A percentile compares a stretch with the other conserved stretches of the same genome.
phyloP scores from a whole-genome alignment of 108 stramenopile genomes.

The Conticribra weissflogii region DNA sequence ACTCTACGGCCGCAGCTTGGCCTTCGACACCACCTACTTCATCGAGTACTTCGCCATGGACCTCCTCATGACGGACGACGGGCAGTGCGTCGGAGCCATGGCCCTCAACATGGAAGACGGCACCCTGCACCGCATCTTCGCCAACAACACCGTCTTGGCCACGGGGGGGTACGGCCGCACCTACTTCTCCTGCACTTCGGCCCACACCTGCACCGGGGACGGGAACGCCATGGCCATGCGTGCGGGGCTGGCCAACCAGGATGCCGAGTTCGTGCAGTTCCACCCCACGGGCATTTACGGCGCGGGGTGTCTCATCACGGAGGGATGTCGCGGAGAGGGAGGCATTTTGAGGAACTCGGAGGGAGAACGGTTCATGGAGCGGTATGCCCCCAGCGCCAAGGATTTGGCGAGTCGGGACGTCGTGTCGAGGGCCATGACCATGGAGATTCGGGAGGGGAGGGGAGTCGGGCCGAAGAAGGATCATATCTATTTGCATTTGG shows the following conservation, averaged over 20 bases:
- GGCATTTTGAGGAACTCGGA: constrained; percentile 96
- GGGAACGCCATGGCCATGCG: constrained; percentile 97
- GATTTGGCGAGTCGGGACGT: constrained; percentile 98
- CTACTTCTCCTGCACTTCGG: constrained; percentile 98
- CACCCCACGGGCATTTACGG: constrained; percentile 99
- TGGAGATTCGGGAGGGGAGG: constrained; percentile 99
- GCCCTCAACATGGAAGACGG: constrained; percentile 99
- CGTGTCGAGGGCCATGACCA: constrained; percentile 98
- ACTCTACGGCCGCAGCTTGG: constrained; percentile 97
- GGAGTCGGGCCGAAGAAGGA: constrained; percentile 98
- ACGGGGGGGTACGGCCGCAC: constrained; percentile 99
- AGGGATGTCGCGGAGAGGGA: constrained; percentile 99
- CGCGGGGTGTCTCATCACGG: constrained; percentile 99
- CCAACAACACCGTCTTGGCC: constrained; percentile 98
- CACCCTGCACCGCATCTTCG: constrained; percentile 94
- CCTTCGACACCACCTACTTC: constrained; percentile 99
- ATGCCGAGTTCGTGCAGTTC: constrained; percentile 99
- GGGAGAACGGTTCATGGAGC: constrained; percentile 99
- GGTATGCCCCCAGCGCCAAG: constrained; percentile 99
- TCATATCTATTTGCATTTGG: constrained; percentile 97
- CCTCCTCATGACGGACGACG: constrained; percentile 90
- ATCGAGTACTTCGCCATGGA: constrained; percentile 99
- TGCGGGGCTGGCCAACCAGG: constrained; percentile 90
- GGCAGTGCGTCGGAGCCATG: constrained; percentile 93
- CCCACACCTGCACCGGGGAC: constrained; percentile 99